Base-by-base conservation (phyloP, 2,329 filamentous ascomycete species). In the Coleophoma eucalyptorum region DNA sequence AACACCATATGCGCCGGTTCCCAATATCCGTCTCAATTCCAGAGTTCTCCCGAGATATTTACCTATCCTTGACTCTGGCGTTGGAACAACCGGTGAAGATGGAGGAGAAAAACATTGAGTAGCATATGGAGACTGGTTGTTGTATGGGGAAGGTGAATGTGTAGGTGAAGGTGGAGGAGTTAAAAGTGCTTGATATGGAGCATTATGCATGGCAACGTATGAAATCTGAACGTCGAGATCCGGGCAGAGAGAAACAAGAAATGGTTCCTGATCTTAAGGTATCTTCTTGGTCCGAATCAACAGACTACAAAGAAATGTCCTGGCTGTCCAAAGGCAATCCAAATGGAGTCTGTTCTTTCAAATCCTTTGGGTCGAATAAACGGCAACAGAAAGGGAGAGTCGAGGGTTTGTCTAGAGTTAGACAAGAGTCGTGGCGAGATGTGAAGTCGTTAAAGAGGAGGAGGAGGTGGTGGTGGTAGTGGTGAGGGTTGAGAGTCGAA, bases 1-100 rank as follows among this genome's bases (percentile, higher is more conserved):
- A 40, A 97, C 92, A 58, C 94, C 94, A 71, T 99, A 99, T 51
- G 94, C 94, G 61, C 94, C 94, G 46, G 93, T 89, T 58, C 94
- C 94, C 55, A 97, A 80, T 62, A 97, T 89, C 55, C 84, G 82
- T 57, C 85, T 90, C 64, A 97, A 77, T 73, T 93, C 86, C 61
- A 97, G 80, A 5, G 59, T 58, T 16, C 54, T 55, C 26, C 87
- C 87, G 62, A 97, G 80, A 60, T 93, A 78, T 61, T 86, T 83
- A 69, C 93, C 92, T 77, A 97, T 73, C 65, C 91, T 85, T 67
- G 92, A 89, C 79, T 96, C 89, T 40, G 92, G 90, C 50, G 82
- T 72, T 62, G 59, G 55, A 32, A 57, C 50, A 13, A 38, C 26
- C 49, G 43, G 19, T 38, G 50, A 13, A 49, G 11, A 41, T 40